These are phyloP conservation scores for Moesziomyces parantarcticus DNA, from an alignment of 1,284 basidiomycete genomes.

Conservation along the genomic window DNA sequence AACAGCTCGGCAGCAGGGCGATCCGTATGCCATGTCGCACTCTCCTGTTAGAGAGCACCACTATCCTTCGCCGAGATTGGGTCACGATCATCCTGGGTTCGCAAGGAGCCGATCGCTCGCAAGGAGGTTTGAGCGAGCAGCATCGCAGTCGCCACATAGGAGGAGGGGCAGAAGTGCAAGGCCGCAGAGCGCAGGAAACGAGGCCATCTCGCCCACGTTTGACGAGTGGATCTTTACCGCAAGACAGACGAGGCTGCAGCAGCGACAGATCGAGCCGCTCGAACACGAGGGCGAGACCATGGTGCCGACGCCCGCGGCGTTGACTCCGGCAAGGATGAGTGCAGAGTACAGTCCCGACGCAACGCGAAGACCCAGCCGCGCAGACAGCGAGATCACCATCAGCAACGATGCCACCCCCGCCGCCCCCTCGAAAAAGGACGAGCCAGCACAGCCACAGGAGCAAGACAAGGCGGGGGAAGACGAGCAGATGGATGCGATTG, in stretches of 20 bases:
- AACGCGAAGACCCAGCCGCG: constrained; percentile 16
- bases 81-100: neutral
- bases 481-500: constrained; percentile 48
- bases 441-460: neutral
- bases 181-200: neutral
- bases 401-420: constrained; percentile 10
- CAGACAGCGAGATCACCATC: constrained; percentile 20
- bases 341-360: neutral
- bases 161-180: neutral
- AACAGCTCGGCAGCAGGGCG: constrained; percentile 58
- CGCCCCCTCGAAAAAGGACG: neutral
- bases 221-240: constrained; percentile 33
- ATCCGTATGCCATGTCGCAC: constrained; percentile 31
- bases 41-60: constrained; percentile 11
- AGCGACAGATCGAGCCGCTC: neutral
- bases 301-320: constrained; percentile 21
- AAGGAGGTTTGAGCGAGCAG: neutral
- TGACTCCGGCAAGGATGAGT: constrained; percentile 8
- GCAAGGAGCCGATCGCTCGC: neutral
- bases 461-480: constrained; percentile 1
- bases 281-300: constrained; percentile 15
- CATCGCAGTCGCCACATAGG: constrained; percentile 12
- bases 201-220: constrained; percentile 16
- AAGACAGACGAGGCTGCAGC: constrained; percentile 5
- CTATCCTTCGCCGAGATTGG: constrained; percentile 15